Evolutionary conservation across 2,329 filamentous ascomycete species (phyloP).

Genomic region (Fusarium paranaense): DNA sequence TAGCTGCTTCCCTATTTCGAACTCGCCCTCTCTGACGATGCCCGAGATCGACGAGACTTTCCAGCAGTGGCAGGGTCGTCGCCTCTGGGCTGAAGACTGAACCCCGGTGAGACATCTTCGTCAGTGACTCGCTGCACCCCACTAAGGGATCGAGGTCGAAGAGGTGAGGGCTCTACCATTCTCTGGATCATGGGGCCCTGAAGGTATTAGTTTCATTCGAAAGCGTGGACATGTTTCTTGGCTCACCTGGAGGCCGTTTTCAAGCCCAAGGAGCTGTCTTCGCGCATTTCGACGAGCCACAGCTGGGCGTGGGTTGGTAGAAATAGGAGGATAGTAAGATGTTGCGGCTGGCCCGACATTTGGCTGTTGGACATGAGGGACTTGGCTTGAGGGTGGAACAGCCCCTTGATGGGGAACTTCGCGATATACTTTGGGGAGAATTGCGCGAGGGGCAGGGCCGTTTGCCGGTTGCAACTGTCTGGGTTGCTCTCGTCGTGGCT

Average conservation of each 20-base stretch:
- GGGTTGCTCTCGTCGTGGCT: not conserved
- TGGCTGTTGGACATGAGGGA: not conserved
- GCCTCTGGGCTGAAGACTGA: slow-evolving; percentile 9
- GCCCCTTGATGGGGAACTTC: not conserved
- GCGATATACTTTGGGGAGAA: not conserved
- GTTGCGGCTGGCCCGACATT: not conserved
- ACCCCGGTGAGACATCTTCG: not conserved
- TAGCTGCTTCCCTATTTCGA: not conserved
- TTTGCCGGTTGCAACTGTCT: slow-evolving; percentile 14
- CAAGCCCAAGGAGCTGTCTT: not conserved
- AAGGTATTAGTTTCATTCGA: not conserved
- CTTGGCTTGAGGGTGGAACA: not conserved
- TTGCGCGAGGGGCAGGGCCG: slow-evolving; percentile 14
- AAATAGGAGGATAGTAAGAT: not conserved
- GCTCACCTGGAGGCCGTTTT: not conserved
- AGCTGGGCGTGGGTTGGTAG: not conserved
- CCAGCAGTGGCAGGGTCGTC: not conserved
- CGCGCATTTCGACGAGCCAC: not conserved
- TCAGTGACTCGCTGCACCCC: not conserved
- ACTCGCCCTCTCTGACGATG: slow-evolving; percentile 2
- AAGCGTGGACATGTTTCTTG: not conserved
- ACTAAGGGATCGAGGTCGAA: slow-evolving; percentile 2
- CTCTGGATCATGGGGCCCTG: slow-evolving; percentile 2
- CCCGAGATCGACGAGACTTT: not conserved
- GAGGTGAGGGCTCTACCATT: not conserved